Evolutionary conservation across 352 stramenopile species (phyloP).

Genomic region (Pythium guiyangense): DNA sequence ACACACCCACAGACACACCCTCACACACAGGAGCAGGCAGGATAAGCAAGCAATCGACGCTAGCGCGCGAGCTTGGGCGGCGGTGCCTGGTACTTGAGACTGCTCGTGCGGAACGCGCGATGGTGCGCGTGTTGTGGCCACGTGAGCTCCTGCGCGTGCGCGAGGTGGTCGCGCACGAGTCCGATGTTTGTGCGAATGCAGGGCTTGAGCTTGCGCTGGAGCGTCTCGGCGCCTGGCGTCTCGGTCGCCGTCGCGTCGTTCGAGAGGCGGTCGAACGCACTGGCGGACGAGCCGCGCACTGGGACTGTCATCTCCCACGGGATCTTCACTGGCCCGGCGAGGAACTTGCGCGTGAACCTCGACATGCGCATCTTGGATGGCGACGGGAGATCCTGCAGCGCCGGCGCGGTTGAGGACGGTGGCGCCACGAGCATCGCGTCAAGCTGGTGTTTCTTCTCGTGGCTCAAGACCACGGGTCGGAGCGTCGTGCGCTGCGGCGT

Average conservation of each 20-base stretch:
- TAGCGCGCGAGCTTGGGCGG: neutral
- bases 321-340: slow-evolving; percentile 47
- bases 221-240: slow-evolving; percentile 15
- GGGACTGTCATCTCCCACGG: slow-evolving; percentile 71
- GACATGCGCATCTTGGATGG: slow-evolving; percentile 19
- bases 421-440: slow-evolving; percentile 1
- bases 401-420: neutral
- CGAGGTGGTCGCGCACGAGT: slow-evolving; percentile 52
- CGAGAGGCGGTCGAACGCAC: slow-evolving; percentile 7
- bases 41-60: neutral
- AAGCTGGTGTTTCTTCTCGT: slow-evolving; percentile 10
- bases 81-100: slow-evolving; percentile 11
- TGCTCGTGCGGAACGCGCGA: slow-evolving; percentile 12
- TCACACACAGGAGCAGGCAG: neutral
- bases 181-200: slow-evolving; percentile 54
- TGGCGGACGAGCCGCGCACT: slow-evolving; percentile 3
- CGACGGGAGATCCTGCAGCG: slow-evolving; percentile 9
- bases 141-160: slow-evolving; percentile 42
- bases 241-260: neutral
- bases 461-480: slow-evolving; percentile 9
- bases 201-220: slow-evolving; percentile 58
- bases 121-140: slow-evolving; percentile 47
- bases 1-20: neutral
- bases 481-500: slow-evolving; percentile 14
- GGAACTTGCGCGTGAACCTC: slow-evolving; percentile 35